Percentiles rank a stretch among this genome's conserved stretches.
phyloP scores from a whole-genome alignment of 768 basidiomycete species.

The Tremella mesenterica region DNA sequence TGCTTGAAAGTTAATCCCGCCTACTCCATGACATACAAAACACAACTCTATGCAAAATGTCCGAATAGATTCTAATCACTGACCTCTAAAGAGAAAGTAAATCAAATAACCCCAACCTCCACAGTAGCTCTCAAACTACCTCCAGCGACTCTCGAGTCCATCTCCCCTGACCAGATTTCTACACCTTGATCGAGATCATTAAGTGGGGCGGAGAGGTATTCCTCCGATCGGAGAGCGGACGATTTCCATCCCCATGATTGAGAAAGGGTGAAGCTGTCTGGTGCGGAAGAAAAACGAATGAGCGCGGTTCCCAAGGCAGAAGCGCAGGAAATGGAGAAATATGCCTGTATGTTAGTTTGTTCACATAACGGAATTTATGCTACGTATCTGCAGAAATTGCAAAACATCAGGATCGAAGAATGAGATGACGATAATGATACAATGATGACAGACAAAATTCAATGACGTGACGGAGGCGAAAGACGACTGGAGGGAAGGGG shows the following conservation, averaged over 20 bases:
- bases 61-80: too few species aligned
- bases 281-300: conserved; percentile 74
- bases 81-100: neutral
- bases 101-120: conserved; percentile 62
- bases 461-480: too few species aligned
- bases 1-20: too few species aligned
- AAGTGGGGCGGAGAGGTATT: conserved; percentile 44
- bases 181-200: conserved; percentile 34
- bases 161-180: conserved; percentile 47
- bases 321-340: conserved; percentile 74
- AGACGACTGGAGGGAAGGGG: too few species aligned
- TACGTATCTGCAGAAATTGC: conserved; percentile 44
- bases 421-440: too few species aligned
- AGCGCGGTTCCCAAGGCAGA: conserved; percentile 71
- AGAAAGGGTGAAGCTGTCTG: conserved; percentile 71
- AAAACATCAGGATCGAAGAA: too few species aligned
- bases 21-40: too few species aligned
- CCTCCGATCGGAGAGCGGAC: conserved; percentile 51
- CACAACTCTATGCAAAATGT: too few species aligned
- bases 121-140: conserved; percentile 68
- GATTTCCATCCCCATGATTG: conserved; percentile 95
- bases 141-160: conserved; percentile 37
- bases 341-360: conserved; percentile 50
- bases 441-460: neutral
- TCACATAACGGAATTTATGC: too few species aligned